Evolutionary conservation across 1,139 yeast species (phyloP).

Genomic region (Yamadazyma mexicana): DNA sequence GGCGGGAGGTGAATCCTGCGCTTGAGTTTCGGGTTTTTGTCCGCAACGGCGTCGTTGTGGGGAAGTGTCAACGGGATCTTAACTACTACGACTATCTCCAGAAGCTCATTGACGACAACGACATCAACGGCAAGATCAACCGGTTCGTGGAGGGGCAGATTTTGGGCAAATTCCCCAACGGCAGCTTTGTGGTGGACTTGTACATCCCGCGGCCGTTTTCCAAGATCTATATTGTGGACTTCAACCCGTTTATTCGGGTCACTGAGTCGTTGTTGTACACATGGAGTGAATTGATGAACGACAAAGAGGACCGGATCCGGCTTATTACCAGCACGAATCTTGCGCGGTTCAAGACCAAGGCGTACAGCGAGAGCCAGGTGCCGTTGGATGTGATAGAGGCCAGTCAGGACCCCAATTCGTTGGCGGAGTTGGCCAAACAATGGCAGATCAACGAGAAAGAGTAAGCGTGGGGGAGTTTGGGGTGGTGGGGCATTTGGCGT

Average conservation of each 20-base stretch:
- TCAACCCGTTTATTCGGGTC: constrained; percentile 79
- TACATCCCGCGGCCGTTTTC: constrained; percentile 77
- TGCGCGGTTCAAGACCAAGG: constrained; percentile 74
- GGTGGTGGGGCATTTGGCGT: too few species aligned
- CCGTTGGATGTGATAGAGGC: constrained; percentile 92
- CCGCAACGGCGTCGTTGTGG: constrained; percentile 59
- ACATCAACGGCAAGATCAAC: constrained; percentile 38
- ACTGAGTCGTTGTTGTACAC: constrained; percentile 77
- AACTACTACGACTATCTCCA: constrained; percentile 74
- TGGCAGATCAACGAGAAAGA: constrained; percentile 38
- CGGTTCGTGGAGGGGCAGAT: constrained; percentile 50
- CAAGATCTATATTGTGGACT: constrained; percentile 69
- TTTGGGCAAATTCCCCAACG: constrained; percentile 53
- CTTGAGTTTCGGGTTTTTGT: constrained; percentile 88
- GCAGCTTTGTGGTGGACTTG: constrained; percentile 69
- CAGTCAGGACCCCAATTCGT: constrained; percentile 57
- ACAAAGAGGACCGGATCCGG: constrained; percentile 48
- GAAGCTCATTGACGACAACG: constrained; percentile 45
- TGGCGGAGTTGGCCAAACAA: constrained; percentile 63
- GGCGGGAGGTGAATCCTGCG: constrained; percentile 83
- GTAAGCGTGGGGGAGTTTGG: neutral
- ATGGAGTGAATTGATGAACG: constrained; percentile 70
- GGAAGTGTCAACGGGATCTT: constrained; percentile 81
- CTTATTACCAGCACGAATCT: constrained; percentile 66
- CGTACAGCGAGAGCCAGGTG: constrained; percentile 86